Evolutionary conservation across 345 rosid species (phyloP), one percentile per base, ranked within the genome.

Genomic region (Jatropha curcas): DNA sequence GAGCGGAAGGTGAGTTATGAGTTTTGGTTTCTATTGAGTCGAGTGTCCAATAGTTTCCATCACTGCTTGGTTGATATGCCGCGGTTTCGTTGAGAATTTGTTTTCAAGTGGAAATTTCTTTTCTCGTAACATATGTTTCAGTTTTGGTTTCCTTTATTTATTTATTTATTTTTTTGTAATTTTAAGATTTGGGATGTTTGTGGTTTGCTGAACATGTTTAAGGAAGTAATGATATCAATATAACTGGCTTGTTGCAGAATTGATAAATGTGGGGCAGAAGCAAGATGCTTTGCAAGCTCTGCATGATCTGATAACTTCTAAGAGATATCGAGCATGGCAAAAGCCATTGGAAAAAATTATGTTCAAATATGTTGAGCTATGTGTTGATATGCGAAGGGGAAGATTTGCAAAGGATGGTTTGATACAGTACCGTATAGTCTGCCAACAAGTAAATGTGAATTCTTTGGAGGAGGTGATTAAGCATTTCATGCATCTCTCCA

Each of bases 391-490:
- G 97, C 83, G 95, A 58, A 87, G 87, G 37, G 99, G 99, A 46
- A 85, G 97, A 34, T 96, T 82, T 57, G 99, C 99, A 33, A 96
- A 96, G 85, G 99, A 96, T 82, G 99, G 99, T 27, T 78, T 96
- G 52, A 93, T 93, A 48, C 99, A 96, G 71, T 96, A 96, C 64
- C 90, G 98, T 13, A 93, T 90, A 59, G 97, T 90, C 8, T 96
- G 98, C 70, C 98, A 96, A 70, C 97, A 91, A 87, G 99, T 96
- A 65, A 96, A 96, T 77, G 97, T 93, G 7, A 84, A 70, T 63
- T 96, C 99, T 51, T 85, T 96, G 88, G 99, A 93, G 87, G 99
- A 96, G 86, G 99, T 96, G 10, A 96, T 96, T 79, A 96, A 93
- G 88, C 92, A 96, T 76, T 96, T 93, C 75, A 86, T 96, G 70